Base-by-base conservation (phyloP, 1,284 basidiomycete species). In the Tausonia pullulans region DNA sequence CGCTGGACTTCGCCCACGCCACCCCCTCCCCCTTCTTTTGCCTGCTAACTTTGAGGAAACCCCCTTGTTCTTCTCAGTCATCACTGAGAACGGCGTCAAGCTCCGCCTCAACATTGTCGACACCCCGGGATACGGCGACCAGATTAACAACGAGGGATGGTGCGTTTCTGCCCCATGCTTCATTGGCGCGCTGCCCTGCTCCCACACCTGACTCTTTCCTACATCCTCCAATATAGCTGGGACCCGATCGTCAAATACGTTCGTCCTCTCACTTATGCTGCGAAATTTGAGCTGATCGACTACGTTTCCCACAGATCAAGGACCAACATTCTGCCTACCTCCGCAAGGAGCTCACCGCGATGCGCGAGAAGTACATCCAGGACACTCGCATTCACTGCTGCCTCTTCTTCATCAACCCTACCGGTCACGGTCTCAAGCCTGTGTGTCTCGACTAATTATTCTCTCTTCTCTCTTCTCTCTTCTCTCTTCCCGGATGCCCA, bases 281-380 rank as follows among this genome's bases (percentile, higher is more conserved):
- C 3, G 4, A 45, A 14, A 13, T 8, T 13, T 14, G 48, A 39
- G 13, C 54, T 10, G 46, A 43, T 41, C 43, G 56, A 63, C 71
- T 57, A 68, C 55, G 13, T 27, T 3, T 61, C 45, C 62, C 49
- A 48, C 67, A 76, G 74, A 78, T 78, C 75, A 79, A 82, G 74
- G 96, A 98, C 81, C 95, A 98, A 77, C 95, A 98, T 81, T 94
- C 90, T 74, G 91, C 94, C 57, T 98, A 98, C 79, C 85, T 98
- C 65, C 88, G 96, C 76, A 98, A 98, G 80, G 95, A 98, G 81
- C 83, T 98, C 68, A 98, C 96, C 4, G 95, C 96, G 5, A 93
- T 94, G 88, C 87, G 96, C 70, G 96, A 98, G 81, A 87, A 92
- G 67, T 91, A 94, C 81, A 98, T 98, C 72, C 88, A 90, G 74